Base-by-base conservation (phyloP, 768 basidiomycete genomes). In the Serendipita sp. region DNA sequence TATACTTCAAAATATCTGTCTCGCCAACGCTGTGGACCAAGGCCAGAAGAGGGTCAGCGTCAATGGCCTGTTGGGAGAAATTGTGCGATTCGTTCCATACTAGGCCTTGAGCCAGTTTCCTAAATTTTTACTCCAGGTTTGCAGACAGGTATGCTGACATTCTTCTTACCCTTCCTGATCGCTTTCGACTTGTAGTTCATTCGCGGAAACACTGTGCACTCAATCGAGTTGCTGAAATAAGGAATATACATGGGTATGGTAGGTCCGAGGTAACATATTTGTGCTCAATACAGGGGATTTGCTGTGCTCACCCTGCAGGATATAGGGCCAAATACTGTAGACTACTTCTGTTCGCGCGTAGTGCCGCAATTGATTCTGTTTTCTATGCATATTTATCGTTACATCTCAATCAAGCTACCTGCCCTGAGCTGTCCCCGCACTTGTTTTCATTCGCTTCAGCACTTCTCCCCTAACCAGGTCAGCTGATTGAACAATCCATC, bases 121-220 rank as follows among this genome's bases (percentile, higher is more conserved):
- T 28, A 1, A 24, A 30, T n/a, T 60, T n/a, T 32, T 32, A 18
- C 16, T 18, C n/a, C 24, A 24, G 18, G 11, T 11, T 32, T 60
- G 8, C n/a, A 60, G 56, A 28, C 56, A 35, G 32, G 56, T 60
- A 60, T 60, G 56, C 56, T 60, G 2, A 60, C 2, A 53, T 53
- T 60, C 35, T 32, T 35, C 24, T 32, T 32, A 32, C n/a, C 24
- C 16, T 2, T 41, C 2, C 38, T 8, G n/a, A 51, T 7, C 8
- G 38, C 24, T 24, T 24, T 24, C 45, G 48, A 5, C 18, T 1
- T 3, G 56, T 32, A 60, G 56, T 24, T 60, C 34, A 60, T 60
- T 60, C 56, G 56, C 11, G 56, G 56, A n/a, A 60, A 60, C 34
- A 60, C 35, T 10, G 56, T 60, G 24, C 56, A 60, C 35, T 60